phyloP scores from a whole-genome alignment of 129 eudicot genomes.

The Centrapalus pauciflorus region DNA sequence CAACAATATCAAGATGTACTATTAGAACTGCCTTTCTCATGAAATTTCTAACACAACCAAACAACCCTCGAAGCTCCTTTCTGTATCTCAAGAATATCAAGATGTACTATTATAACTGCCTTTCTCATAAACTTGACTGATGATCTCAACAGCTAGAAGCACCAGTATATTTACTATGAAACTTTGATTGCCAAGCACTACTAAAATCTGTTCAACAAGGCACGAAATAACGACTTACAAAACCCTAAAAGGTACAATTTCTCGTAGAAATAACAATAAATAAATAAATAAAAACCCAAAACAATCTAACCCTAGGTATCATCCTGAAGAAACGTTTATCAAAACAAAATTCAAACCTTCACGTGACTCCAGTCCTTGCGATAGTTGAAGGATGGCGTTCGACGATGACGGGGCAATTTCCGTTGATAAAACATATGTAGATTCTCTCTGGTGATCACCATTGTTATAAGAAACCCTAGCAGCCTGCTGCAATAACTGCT shows the following conservation, averaged over 20 bases:
- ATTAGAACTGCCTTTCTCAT: neutral
- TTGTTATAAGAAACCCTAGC: constrained; percentile 55
- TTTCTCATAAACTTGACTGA: neutral
- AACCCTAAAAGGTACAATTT: constrained; percentile 7
- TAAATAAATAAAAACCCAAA: neutral
- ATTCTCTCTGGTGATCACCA: constrained; percentile 46
- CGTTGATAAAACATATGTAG: constrained; percentile 29
- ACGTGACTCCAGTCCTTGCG: constrained; percentile 32
- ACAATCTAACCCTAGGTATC: neutral
- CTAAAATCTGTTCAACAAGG: neutral
- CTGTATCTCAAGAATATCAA: too few species aligned
- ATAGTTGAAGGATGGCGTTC: neutral
- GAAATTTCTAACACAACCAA: neutral
- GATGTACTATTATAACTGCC: too few species aligned
- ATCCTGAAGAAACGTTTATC: neutral
- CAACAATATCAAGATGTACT: neutral
- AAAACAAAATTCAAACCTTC: constrained; percentile 35
- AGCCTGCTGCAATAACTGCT: constrained; percentile 23
- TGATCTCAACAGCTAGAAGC: neutral
- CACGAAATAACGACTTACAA: neutral
- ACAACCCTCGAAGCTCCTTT: neutral
- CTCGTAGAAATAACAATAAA: neutral
- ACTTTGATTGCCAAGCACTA: neutral
- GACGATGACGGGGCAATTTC: constrained; percentile 18
- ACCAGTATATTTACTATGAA: neutral